These are phyloP conservation scores for Avena atlantica DNA, from an alignment of 176 grass and related monocot genomes.

Conservation along the genomic window DNA sequence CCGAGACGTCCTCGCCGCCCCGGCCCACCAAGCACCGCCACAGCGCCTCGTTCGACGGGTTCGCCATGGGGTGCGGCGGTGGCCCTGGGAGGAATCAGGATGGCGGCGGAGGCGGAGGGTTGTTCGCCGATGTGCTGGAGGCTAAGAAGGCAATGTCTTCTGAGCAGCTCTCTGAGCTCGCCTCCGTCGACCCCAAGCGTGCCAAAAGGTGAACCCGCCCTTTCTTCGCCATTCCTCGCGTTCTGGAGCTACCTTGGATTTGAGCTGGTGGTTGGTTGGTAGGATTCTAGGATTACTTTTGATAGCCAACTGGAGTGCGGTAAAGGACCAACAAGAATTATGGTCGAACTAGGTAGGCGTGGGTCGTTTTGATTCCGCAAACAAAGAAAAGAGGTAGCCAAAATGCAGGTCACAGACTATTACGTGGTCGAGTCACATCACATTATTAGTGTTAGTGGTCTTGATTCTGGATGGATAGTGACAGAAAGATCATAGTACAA, in stretches of 20 bases:
- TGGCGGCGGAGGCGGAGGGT: conserved; percentile 44
- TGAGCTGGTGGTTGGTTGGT: conserved; percentile 35
- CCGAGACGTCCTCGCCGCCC: conserved; percentile 66
- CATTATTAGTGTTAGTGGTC: conserved; percentile 26
- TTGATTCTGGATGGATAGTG: conserved; percentile 34
- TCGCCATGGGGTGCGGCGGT: conserved; percentile 43
- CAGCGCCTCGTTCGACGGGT: conserved; percentile 87
- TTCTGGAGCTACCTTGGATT: conserved; percentile 2
- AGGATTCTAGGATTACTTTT: conserved; percentile 41
- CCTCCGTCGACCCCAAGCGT: conserved; percentile 83
- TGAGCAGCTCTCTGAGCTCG: conserved; percentile 78
- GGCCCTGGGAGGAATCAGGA: conserved; percentile 29
- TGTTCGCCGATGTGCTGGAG: conserved; percentile 74
- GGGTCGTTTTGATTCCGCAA: background rate
- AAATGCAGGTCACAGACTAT: background rate
- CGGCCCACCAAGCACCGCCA: conserved; percentile 80
- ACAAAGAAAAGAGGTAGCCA: conserved; percentile 2
- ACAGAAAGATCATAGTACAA: conserved; percentile 37
- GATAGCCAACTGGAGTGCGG: conserved; percentile 1
- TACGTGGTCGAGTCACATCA: background rate
- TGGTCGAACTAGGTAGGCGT: background rate
- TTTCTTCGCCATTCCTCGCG: background rate
- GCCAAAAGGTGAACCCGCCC: conserved; percentile 66
- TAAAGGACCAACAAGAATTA: background rate
- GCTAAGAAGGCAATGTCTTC: conserved; percentile 85